phyloP scores from a whole-genome alignment of 345 rosid species.

The Ceriops zippeliana region DNA sequence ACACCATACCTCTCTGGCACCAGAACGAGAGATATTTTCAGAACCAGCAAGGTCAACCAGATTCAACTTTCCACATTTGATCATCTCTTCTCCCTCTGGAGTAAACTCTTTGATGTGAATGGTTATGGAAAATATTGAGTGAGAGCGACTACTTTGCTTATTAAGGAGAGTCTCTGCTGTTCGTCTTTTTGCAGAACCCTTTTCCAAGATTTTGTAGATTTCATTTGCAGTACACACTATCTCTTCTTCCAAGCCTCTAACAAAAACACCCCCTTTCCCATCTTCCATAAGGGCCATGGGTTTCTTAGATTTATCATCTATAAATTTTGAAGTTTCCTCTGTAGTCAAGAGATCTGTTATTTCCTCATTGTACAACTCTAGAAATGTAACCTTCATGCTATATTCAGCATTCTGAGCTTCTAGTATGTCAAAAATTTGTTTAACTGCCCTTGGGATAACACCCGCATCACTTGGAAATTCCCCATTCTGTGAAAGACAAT shows the following conservation, averaged over 20 bases:
- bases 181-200: constrained; percentile 95
- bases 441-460: constrained; percentile 94
- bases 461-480: constrained; percentile 96
- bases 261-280: constrained; percentile 97
- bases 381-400: constrained; percentile 94
- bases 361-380: constrained; percentile 94
- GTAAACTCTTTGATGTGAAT: constrained; percentile 95
- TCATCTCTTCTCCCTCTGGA: constrained; percentile 99
- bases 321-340: constrained; percentile 73
- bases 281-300: constrained; percentile 99
- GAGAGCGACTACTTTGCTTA: constrained; percentile 99
- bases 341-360: constrained; percentile 93
- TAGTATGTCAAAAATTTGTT: constrained; percentile 81
- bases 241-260: constrained; percentile 98
- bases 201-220: constrained; percentile 93
- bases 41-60: constrained; percentile 99
- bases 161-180: constrained; percentile 98
- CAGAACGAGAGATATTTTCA: constrained; percentile 97
- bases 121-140: constrained; percentile 92
- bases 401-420: constrained; percentile 92
- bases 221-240: constrained; percentile 89
- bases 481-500: constrained; percentile 60
- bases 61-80: constrained; percentile 94
- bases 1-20: constrained; percentile 82
- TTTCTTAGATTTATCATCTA: constrained; percentile 88